A percentile compares a stretch with the other conserved stretches of the same genome.
Conservation (phyloP, 2,329 filamentous ascomycete genomes). For the Fusarium subglutinans region DNA sequence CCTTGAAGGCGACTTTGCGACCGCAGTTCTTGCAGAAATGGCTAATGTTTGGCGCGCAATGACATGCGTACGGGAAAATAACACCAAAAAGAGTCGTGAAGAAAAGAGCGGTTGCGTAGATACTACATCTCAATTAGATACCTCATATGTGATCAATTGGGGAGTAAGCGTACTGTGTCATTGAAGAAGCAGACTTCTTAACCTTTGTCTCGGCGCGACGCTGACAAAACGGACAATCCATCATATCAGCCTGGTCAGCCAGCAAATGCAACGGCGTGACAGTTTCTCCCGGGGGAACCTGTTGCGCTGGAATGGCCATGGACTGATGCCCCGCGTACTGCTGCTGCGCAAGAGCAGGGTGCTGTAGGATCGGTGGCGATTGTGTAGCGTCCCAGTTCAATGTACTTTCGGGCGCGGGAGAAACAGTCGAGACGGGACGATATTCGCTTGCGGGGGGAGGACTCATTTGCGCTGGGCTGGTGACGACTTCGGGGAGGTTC, state of each 20-base stretch:
- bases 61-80: conserved; percentile 34
- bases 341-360: conserved; percentile 25
- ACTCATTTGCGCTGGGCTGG: conserved; percentile 1
- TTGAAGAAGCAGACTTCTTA: conserved; percentile 29
- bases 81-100: conserved; percentile 38
- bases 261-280: conserved; percentile 42
- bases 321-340: conserved; percentile 27
- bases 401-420: conserved; percentile 9
- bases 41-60: conserved; percentile 37
- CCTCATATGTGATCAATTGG: too few relatives aligned
- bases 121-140: neutral
- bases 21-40: conserved; percentile 41
- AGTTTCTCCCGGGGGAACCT: conserved; percentile 11
- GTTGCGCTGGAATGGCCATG: conserved; percentile 9
- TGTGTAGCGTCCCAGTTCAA: conserved; percentile 16
- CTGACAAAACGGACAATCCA: conserved; percentile 43
- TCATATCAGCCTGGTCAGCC: conserved; percentile 34
- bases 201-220: conserved; percentile 34
- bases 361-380: conserved; percentile 30
- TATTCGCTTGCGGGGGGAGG: conserved; percentile 4
- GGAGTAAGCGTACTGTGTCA: conserved; percentile 37
- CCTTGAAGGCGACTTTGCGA: conserved; percentile 37
- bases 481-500: conserved; percentile 40
- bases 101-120: conserved; percentile 32
- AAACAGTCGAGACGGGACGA: conserved; percentile 1